These are phyloP conservation scores for Penicillium sp. DNA, from an alignment of 2,329 filamentous ascomycete genomes.

Conservation along the genomic window DNA sequence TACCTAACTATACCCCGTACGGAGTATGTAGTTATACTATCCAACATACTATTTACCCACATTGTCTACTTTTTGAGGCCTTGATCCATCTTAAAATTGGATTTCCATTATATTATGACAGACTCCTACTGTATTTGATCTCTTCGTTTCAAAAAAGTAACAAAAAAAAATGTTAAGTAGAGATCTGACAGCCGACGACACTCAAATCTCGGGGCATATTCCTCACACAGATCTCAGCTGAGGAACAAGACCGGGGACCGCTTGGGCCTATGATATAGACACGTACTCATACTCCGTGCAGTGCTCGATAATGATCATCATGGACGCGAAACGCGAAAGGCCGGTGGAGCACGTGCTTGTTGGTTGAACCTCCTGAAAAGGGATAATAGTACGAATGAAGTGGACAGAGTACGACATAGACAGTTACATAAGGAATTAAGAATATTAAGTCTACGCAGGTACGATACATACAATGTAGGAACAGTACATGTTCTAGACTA, in stretches of 20 bases:
- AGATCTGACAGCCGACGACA: background rate
- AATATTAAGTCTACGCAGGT: conserved; percentile 1
- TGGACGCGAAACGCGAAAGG: conserved; percentile 4
- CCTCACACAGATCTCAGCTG: background rate
- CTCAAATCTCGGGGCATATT: conserved; percentile 6
- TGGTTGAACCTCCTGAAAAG: background rate
- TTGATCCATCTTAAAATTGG: background rate
- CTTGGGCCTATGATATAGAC: background rate
- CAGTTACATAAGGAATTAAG: background rate
- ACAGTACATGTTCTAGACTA: conserved; percentile 2
- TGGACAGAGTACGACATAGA: too few relatives aligned
- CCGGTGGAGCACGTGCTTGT: background rate
- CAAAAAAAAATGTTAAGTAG: background rate
- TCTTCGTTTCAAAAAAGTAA: background rate
- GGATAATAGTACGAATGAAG: background rate
- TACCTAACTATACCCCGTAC: too few relatives aligned
- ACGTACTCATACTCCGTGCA: background rate
- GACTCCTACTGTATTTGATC: background rate
- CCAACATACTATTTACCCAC: background rate
- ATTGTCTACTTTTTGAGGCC: background rate
- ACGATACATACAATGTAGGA: background rate
- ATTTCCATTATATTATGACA: too few relatives aligned
- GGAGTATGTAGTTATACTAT: too few relatives aligned
- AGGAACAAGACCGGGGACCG: background rate
- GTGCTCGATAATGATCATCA: conserved; percentile 2